Conservation (phyloP, 768 basidiomycete genomes). For the Suillus americanus region DNA sequence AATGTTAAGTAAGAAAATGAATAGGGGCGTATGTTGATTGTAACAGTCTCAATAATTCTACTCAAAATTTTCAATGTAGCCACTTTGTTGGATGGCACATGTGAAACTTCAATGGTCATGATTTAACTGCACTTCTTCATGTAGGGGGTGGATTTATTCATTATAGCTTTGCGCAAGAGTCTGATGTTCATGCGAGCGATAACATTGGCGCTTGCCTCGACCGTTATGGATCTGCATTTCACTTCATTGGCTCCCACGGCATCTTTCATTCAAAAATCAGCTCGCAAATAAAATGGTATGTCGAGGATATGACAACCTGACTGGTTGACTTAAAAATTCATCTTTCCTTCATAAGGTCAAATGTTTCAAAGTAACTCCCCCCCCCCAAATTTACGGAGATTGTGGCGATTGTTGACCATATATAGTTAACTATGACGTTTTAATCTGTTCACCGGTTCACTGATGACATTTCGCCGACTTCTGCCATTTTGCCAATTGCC, state of each 20-base stretch:
- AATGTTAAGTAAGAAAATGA: too few relatives aligned
- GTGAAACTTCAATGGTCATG: not conserved
- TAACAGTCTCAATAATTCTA: not conserved
- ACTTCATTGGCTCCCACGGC: too few relatives aligned
- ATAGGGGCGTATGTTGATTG: too few relatives aligned
- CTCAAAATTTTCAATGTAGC: not conserved
- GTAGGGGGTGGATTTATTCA: not conserved
- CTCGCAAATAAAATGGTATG: not conserved
- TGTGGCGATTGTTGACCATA: not conserved
- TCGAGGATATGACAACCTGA: not conserved
- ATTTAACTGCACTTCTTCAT: not conserved
- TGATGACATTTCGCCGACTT: too few relatives aligned
- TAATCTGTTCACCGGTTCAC: too few relatives aligned
- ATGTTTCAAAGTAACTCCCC: not conserved
- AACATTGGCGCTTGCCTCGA: not conserved
- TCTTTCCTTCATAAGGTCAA: not conserved
- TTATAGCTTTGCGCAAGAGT: not conserved
- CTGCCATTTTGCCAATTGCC: too few relatives aligned
- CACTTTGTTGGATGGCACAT: not conserved
- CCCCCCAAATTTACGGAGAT: not conserved
- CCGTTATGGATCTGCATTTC: too few relatives aligned
- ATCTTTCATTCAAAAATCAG: too few relatives aligned
- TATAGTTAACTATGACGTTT: too few relatives aligned
- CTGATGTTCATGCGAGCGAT: not conserved
- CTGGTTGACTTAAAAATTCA: not conserved